Conservation (phyloP, 768 basidiomycete genomes). For the Collybia mongolica region DNA sequence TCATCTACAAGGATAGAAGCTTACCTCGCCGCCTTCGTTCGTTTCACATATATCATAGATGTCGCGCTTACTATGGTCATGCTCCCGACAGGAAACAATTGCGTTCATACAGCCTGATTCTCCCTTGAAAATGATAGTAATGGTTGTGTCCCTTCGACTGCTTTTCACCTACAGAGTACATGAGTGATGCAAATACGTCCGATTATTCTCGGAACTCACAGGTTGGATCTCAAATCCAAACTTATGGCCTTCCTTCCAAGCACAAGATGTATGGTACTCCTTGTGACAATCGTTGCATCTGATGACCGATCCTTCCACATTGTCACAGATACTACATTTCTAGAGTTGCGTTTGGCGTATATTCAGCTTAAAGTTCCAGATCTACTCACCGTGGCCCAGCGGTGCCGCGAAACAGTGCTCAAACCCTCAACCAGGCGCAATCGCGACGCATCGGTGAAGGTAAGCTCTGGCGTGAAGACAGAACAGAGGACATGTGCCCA, state of each 20-base stretch:
- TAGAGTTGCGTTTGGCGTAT: conserved; percentile 24
- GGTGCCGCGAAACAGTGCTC: conserved; percentile 64
- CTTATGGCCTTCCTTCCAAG: conserved; percentile 78
- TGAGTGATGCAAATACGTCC: not conserved
- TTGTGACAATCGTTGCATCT: conserved; percentile 80
- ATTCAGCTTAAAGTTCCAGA: not conserved
- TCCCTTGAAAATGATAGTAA: conserved; percentile 72
- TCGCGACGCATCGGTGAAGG: conserved; percentile 70
- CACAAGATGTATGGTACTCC: conserved; percentile 88
- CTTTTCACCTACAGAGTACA: conserved; percentile 63
- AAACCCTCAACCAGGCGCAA: conserved; percentile 87
- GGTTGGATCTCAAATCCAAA: conserved; percentile 94
- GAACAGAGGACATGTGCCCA: conserved; percentile 94
- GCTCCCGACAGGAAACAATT: conserved; percentile 76
- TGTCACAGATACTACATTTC: conserved; percentile 76
- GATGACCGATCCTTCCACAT: conserved; percentile 74
- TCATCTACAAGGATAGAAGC: conserved; percentile 14
- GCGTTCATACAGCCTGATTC: conserved; percentile 79
- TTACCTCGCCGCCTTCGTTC: conserved; percentile 79
- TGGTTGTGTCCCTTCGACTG: conserved; percentile 65
- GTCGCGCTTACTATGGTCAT: conserved; percentile 60
- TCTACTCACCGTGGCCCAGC: conserved; percentile 70
- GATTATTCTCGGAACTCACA: conserved; percentile 38
- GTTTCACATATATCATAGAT: conserved; percentile 85
- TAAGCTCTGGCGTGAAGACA: conserved; percentile 83